Percentiles rank a stretch among this genome's conserved stretches.
Evolutionary conservation across 2,329 filamentous ascomycete species (phyloP).

Genomic region (Paraphaeosphaeria minitans): DNA sequence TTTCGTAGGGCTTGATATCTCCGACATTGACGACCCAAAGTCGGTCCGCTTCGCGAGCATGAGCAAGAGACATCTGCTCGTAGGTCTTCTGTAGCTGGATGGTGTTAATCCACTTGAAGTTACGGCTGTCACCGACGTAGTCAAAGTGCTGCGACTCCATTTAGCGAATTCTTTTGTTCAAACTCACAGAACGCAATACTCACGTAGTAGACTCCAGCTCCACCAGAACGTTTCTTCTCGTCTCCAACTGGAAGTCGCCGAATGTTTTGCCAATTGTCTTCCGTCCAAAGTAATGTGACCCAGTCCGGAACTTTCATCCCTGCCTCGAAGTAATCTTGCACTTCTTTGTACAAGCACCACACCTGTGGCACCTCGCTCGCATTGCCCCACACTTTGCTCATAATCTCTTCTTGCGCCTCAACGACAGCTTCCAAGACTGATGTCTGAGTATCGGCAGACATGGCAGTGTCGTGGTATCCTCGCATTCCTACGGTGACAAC

Average conservation of each 20-base stretch:
- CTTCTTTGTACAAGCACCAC: slow-evolving; percentile 78
- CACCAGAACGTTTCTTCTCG: slow-evolving; percentile 64
- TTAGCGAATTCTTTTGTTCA: background rate
- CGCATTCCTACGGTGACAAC: slow-evolving; percentile 73
- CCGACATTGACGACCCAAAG: slow-evolving; percentile 73
- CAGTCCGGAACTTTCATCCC: slow-evolving; percentile 68
- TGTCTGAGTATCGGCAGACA: slow-evolving; percentile 63
- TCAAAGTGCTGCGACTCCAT: slow-evolving; percentile 60
- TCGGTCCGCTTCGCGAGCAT: slow-evolving; percentile 61
- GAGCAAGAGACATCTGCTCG: slow-evolving; percentile 68
- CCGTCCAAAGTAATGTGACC: slow-evolving; percentile 70
- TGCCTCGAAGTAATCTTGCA: slow-evolving; percentile 70
- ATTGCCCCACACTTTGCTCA: slow-evolving; percentile 60
- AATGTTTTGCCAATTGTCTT: slow-evolving; percentile 73
- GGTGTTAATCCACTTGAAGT: slow-evolving; percentile 67
- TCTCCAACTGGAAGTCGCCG: slow-evolving; percentile 64
- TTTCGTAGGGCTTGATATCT: slow-evolving; percentile 68
- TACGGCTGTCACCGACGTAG: slow-evolving; percentile 65
- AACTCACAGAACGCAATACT: slow-evolving; percentile 10
- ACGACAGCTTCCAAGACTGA: slow-evolving; percentile 66
- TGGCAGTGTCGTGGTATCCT: slow-evolving; percentile 69
- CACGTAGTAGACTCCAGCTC: slow-evolving; percentile 68
- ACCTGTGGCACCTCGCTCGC: slow-evolving; percentile 66
- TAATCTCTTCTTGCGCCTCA: slow-evolving; percentile 62
- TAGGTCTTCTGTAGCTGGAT: slow-evolving; percentile 68